These are phyloP conservation scores for Blastobotrys parvus DNA, from an alignment of 805 yeast species.

Conservation along the genomic window DNA sequence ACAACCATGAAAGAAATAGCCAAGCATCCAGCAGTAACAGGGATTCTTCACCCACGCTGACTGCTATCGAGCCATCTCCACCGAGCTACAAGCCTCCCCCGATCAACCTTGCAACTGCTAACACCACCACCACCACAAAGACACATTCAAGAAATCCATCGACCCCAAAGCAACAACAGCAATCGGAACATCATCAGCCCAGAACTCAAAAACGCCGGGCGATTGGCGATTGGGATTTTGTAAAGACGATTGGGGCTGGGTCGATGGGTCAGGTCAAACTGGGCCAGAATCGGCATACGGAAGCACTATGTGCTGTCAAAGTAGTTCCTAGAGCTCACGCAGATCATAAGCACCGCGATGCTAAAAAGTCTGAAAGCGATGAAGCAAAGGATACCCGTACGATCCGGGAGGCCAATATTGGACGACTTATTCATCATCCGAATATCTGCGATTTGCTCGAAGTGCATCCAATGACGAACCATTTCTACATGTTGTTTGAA, in stretches of 20 bases:
- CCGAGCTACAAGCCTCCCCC: neutral
- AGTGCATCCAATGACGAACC: conserved; percentile 93
- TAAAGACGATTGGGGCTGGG: conserved; percentile 95
- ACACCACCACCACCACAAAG: neutral
- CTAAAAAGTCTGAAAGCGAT: conserved; percentile 37
- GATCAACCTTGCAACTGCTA: neutral
- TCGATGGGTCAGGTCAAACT: conserved; percentile 98
- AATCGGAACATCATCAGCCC: neutral
- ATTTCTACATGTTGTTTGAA: conserved; percentile 93
- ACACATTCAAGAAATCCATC: neutral
- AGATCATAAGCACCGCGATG: conserved; percentile 44
- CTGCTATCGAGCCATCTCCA: conserved; percentile 5
- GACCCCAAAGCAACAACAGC: neutral
- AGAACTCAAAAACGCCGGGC: conserved; percentile 50
- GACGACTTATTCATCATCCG: conserved; percentile 83
- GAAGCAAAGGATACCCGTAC: conserved; percentile 87
- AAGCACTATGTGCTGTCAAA: conserved; percentile 74
- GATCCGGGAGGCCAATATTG: conserved; percentile 90
- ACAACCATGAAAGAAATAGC: neutral
- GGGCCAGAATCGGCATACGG: conserved; percentile 74
- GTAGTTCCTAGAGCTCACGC: conserved; percentile 87
- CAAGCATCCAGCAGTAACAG: neutral
- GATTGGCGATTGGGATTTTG: conserved; percentile 94
- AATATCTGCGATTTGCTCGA: conserved; percentile 87
- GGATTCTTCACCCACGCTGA: conserved; percentile 3